Evolutionary conservation across 169 alveolate genomes (phyloP).

Genomic region (Perkinsus olseni): DNA sequence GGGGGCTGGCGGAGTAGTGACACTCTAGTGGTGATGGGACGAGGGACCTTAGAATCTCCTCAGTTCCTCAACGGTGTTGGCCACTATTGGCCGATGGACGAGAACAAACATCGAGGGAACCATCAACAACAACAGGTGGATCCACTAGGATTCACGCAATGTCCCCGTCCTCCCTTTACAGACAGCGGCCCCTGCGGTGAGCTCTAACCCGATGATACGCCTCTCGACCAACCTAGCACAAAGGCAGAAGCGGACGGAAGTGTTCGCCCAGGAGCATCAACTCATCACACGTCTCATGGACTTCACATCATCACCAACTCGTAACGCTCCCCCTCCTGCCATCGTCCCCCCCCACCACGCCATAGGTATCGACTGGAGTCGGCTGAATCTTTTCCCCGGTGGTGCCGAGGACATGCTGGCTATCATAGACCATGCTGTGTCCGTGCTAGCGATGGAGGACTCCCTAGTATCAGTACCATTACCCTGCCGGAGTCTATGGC

Average conservation of each 20-base stretch:
- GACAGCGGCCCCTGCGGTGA: not conserved
- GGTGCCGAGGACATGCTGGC: not conserved
- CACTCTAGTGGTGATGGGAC: not conserved
- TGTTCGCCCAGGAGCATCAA: not conserved
- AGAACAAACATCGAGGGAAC: not conserved
- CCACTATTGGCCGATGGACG: not conserved
- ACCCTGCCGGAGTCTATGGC: slow-evolving; percentile 39
- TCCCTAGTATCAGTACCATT: not conserved
- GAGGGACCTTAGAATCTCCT: no score
- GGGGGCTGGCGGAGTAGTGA: no score
- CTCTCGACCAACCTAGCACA: not conserved
- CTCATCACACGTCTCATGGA: not conserved
- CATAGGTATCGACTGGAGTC: not conserved
- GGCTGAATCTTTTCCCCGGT: not conserved
- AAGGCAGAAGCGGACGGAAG: not conserved
- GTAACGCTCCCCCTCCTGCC: not conserved
- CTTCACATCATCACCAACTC: not conserved
- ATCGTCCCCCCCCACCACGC: not conserved
- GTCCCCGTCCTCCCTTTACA: no score
- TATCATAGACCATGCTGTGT: not conserved
- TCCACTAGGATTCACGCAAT: not conserved
- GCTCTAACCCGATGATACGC: not conserved
- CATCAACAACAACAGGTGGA: not conserved
- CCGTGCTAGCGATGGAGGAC: not conserved
- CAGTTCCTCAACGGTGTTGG: no score